Conservation (phyloP, 495 filamentous ascomycete genomes). For the Daldinia concentrica region DNA sequence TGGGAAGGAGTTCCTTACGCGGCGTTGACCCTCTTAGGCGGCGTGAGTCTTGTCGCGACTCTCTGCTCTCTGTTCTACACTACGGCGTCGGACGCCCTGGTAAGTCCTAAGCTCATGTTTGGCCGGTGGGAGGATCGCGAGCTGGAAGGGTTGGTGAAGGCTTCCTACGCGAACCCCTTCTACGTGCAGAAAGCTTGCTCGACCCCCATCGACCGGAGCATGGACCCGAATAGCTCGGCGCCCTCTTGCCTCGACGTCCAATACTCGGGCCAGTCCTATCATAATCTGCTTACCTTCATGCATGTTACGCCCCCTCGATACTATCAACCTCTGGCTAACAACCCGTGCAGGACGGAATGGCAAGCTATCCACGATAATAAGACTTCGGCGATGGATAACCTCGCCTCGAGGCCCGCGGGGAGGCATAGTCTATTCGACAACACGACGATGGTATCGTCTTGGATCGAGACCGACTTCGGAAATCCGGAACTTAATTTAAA, state of each 20-base stretch:
- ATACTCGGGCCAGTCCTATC: slow-evolving; percentile 65
- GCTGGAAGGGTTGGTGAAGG: slow-evolving; percentile 64
- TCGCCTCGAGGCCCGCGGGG: slow-evolving; percentile 59
- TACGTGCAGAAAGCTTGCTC: slow-evolving; percentile 64
- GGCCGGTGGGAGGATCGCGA: slow-evolving; percentile 54
- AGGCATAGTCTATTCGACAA: slow-evolving; percentile 70
- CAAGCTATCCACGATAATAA: slow-evolving; percentile 47
- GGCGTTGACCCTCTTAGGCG: slow-evolving; percentile 66
- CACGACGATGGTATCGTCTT: slow-evolving; percentile 68
- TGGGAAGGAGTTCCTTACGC: slow-evolving; percentile 69
- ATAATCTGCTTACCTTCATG: slow-evolving; percentile 51
- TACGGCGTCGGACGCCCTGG: slow-evolving; percentile 75
- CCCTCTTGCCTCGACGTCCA: slow-evolving; percentile 70
- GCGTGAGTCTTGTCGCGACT: slow-evolving; percentile 65
- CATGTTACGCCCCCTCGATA: slow-evolving; percentile 12
- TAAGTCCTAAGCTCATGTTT: slow-evolving; percentile 70
- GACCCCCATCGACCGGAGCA: slow-evolving; percentile 61
- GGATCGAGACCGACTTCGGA: slow-evolving; percentile 62
- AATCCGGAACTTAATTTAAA: slow-evolving; percentile 59
- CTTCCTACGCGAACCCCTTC: slow-evolving; percentile 65
- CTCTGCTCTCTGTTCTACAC: slow-evolving; percentile 75
- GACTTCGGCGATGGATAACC: slow-evolving; percentile 50
- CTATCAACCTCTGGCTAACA: slow-evolving; percentile 64
- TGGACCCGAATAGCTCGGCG: slow-evolving; percentile 51
- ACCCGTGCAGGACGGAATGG: slow-evolving; percentile 59